A percentile compares a stretch with the other conserved stretches of the same genome.
Conservation (phyloP, 805 yeast genomes). For the Yarrowia yakushimensis region DNA sequence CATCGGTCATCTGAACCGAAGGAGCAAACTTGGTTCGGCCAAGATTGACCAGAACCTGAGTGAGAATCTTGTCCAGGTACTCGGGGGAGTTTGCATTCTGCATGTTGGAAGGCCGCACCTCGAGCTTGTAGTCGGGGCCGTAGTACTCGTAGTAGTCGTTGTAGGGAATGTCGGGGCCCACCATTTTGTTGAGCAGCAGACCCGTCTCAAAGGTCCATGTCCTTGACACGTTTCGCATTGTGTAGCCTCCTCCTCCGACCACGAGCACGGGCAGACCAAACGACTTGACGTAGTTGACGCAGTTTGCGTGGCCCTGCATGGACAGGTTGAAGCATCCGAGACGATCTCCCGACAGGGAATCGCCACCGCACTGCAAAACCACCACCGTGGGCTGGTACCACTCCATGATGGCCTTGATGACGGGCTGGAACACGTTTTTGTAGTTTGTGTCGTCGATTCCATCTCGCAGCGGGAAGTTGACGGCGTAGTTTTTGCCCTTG, state of each 20-base stretch:
- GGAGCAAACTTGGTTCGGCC: constrained; percentile 95
- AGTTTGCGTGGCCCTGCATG: constrained; percentile 91
- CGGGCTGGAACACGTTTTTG: constrained; percentile 62
- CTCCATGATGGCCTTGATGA: constrained; percentile 80
- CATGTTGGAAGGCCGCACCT: constrained; percentile 95
- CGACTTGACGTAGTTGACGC: constrained; percentile 83
- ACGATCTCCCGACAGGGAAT: constrained; percentile 88
- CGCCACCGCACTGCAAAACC: constrained; percentile 97
- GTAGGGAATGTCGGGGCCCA: constrained; percentile 68
- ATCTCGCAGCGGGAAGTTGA: constrained; percentile 89
- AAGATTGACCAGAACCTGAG: constrained; percentile 71
- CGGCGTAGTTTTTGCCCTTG: constrained; percentile 79
- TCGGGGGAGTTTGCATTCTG: constrained; percentile 93
- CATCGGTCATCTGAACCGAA: constrained; percentile 88
- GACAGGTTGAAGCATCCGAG: constrained; percentile 90
- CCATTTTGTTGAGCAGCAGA: constrained; percentile 57
- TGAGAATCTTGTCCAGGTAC: constrained; percentile 77
- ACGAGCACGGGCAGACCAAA: constrained; percentile 89
- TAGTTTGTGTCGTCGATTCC: constrained; percentile 94
- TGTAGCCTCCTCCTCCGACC: constrained; percentile 97
- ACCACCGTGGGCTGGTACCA: constrained; percentile 92
- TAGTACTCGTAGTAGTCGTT: constrained; percentile 96
- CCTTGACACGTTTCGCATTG: constrained; percentile 91
- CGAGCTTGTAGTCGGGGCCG: constrained; percentile 94
- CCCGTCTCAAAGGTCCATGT: constrained; percentile 96